Conservation (phyloP, 768 basidiomycete species). For the Boletellus ananas region DNA sequence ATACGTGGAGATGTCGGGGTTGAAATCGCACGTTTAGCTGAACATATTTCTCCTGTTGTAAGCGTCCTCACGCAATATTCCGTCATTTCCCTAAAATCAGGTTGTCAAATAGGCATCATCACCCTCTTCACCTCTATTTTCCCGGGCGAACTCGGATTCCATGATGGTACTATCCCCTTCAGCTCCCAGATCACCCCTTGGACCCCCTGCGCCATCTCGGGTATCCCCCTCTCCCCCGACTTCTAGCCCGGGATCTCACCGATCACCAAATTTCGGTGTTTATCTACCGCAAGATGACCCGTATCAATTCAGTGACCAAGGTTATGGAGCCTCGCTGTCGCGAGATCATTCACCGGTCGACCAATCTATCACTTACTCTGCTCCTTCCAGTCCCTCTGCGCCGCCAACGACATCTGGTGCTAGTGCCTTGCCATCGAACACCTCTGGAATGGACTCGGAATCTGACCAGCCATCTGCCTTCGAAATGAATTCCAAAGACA, state of each 20-base stretch:
- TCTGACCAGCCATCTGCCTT: constrained; percentile 14
- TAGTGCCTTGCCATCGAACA: constrained; percentile 14
- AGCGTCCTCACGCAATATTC: constrained; percentile 1
- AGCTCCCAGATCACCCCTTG: constrained; percentile 5
- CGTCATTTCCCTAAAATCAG: not conserved
- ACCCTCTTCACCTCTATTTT: not conserved
- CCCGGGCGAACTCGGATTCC: constrained; percentile 13
- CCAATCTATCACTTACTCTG: constrained; percentile 1
- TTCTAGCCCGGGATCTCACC: not conserved
- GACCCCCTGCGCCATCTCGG: not conserved
- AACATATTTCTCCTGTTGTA: constrained; percentile 6
- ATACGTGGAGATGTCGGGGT: constrained; percentile 4
- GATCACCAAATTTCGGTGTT: constrained; percentile 12
- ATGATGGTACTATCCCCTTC: constrained; percentile 3
- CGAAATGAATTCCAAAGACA: constrained; percentile 29
- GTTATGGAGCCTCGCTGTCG: not conserved
- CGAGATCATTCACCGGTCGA: constrained; percentile 5
- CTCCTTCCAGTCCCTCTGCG: constrained; percentile 15
- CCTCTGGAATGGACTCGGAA: constrained; percentile 16
- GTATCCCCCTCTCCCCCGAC: constrained; percentile 10
- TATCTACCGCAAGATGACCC: constrained; percentile 16
- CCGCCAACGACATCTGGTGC: constrained; percentile 17
- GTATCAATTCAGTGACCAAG: constrained; percentile 10
- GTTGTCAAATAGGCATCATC: constrained; percentile 7
- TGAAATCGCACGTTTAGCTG: not conserved